Base-by-base conservation (phyloP, 2,329 filamentous ascomycete species). In the Aspergillus transmontanensis region DNA sequence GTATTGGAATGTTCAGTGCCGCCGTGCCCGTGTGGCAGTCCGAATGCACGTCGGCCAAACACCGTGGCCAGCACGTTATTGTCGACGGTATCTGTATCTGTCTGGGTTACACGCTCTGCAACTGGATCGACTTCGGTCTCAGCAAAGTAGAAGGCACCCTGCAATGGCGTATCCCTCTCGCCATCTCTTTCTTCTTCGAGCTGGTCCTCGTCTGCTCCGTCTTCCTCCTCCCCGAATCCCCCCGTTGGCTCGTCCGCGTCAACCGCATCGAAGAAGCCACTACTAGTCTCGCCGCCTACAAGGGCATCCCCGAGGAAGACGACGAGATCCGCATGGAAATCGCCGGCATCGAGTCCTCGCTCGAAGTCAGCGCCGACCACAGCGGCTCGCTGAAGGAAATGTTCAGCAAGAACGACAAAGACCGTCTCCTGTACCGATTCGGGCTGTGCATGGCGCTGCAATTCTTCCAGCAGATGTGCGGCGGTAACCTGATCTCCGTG, bases 141-240 rank as follows among this genome's bases (percentile, higher is more conserved):
- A 83, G 79, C 6, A 64, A 61, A 16, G 82, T 83, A 66, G 71
- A 83, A 3, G 74, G 75, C 9, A 75, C 73, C 1, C 71, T 80
- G 10, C 74, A 80, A 16, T 86, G 84, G 84, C 78, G 84, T 23
- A 81, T 85, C 58, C 84, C 85, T 0, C 81, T 87, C 51, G 83
- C 81, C 5, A 82, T 87, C 65, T 85, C 87, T 66, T 83, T 86
- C 62, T 58, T 84, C 14, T 82, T 86, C 56, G 82, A 84, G 0
- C 59, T 86, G 4, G 74, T 86, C 48, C 83, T 86, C 30, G 72
- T 83, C 41, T 62, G 65, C 23, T 75, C 80, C 23, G 78, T 85
- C 28, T 75, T 83, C 36, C 73, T 78, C 4, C 74, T 86, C 4
- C 85, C 85, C 3, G 86, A 87, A 66, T 86, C 83, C 0, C 70